Evolutionary conservation across 1,139 yeast genomes (phyloP).

Genomic region (Neolecta irregularis): DNA sequence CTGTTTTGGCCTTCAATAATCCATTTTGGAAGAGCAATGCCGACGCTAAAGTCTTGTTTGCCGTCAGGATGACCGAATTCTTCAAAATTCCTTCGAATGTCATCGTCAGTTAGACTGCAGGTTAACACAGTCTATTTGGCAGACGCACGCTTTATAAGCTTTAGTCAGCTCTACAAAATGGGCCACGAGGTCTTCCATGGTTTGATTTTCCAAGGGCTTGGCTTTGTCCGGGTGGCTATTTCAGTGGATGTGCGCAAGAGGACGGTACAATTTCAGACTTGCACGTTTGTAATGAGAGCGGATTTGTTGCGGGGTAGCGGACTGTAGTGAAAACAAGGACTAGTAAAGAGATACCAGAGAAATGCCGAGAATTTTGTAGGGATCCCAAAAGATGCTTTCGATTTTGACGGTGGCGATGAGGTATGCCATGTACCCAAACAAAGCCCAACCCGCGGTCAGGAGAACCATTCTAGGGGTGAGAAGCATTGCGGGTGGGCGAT

Average conservation of each 20-base stretch:
- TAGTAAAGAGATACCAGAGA: slow-evolving; percentile 21
- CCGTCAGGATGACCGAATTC: slow-evolving; percentile 97
- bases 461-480: not conserved
- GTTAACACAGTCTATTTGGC: not conserved
- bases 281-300: slow-evolving; percentile 73
- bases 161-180: slow-evolving; percentile 68
- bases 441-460: slow-evolving; percentile 10
- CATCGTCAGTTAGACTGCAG: slow-evolving; percentile 59
- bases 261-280: slow-evolving; percentile 44
- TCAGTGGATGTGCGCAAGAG: not conserved
- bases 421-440: slow-evolving; percentile 7
- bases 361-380: slow-evolving; percentile 72
- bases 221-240: slow-evolving; percentile 76
- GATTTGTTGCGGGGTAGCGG: slow-evolving; percentile 62
- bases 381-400: slow-evolving; percentile 55
- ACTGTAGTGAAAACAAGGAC: slow-evolving; percentile 15
- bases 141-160: slow-evolving; percentile 64
- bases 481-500: not conserved
- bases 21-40: slow-evolving; percentile 88
- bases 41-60: slow-evolving; percentile 85
- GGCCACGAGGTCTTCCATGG: slow-evolving; percentile 55
- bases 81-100: slow-evolving; percentile 62
- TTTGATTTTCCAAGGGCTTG: slow-evolving; percentile 38
- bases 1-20: slow-evolving; percentile 75
- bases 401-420: slow-evolving; percentile 3